These are phyloP conservation scores for Fraxinus sp. DNA, from an alignment of 305 asterid species.

Conservation along the genomic window DNA sequence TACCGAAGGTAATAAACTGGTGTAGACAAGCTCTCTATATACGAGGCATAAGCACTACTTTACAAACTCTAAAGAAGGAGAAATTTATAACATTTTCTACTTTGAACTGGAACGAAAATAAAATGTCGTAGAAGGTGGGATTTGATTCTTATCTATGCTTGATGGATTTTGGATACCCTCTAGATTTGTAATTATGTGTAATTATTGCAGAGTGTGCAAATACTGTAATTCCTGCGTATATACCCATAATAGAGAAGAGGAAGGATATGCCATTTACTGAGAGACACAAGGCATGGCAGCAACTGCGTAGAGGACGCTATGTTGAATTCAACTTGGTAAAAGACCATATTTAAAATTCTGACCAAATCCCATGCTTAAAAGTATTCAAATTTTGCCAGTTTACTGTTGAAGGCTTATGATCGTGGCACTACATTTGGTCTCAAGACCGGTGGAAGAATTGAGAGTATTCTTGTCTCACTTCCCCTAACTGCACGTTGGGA, in stretches of 20 bases:
- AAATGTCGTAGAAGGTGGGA: not conserved
- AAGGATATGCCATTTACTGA: slow-evolving; percentile 78
- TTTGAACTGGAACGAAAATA: not conserved
- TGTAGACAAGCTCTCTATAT: slow-evolving; percentile 2
- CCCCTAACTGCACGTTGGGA: slow-evolving; percentile 24
- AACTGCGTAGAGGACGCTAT: slow-evolving; percentile 95
- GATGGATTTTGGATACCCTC: not conserved
- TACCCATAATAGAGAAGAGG: slow-evolving; percentile 88
- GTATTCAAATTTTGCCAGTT: slow-evolving; percentile 20
- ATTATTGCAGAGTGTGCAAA: slow-evolving; percentile 84
- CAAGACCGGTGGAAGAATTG: slow-evolving; percentile 98
- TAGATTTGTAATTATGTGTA: slow-evolving; percentile 14
- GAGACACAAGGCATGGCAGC: slow-evolving; percentile 88
- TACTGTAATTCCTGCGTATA: slow-evolving; percentile 87
- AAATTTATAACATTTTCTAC: not conserved
- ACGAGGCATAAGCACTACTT: not conserved
- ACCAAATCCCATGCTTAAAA: slow-evolving; percentile 4
- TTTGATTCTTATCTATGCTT: slow-evolving; percentile 8
- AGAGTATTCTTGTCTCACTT: slow-evolving; percentile 73
- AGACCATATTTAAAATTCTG: slow-evolving; percentile 15
- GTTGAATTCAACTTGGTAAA: slow-evolving; percentile 94
- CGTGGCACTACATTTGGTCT: slow-evolving; percentile 99
- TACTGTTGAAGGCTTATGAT: slow-evolving; percentile 70
- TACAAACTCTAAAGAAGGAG: not conserved
- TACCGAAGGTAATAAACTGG: not conserved